Evolutionary conservation across 352 stramenopile species (phyloP).

Genomic region (Globisporangium parvum): DNA sequence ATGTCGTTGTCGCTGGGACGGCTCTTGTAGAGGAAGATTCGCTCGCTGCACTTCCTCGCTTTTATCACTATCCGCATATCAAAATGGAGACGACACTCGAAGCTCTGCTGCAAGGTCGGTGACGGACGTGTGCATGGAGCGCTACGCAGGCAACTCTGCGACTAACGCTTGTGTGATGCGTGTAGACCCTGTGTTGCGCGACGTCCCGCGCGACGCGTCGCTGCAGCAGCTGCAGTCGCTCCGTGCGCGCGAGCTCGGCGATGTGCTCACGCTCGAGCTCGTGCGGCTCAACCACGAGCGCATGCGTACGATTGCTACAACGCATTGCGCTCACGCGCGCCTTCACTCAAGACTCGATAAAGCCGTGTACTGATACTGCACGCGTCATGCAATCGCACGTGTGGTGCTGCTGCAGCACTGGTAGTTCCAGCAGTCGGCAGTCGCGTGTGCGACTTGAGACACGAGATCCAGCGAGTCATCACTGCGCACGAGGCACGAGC

Average conservation of each 20-base stretch:
- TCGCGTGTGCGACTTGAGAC: constrained; percentile 10
- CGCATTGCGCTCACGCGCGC: neutral
- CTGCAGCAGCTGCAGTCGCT: constrained; percentile 14
- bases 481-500: neutral
- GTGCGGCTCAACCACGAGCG: constrained; percentile 10
- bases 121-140: neutral
- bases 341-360: too few species aligned
- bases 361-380: neutral
- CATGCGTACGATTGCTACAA: constrained; percentile 3
- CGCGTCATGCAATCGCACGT: neutral
- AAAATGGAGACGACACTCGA: constrained; percentile 12
- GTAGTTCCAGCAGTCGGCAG: constrained; percentile 2
- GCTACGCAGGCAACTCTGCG: neutral
- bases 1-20: too few species aligned
- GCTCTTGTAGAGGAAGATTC: too few species aligned
- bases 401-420: constrained; percentile 7
- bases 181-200: constrained; percentile 15
- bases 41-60: neutral
- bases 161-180: neutral
- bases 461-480: constrained; percentile 8
- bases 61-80: constrained; percentile 7
- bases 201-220: constrained; percentile 7
- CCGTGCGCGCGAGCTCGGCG: constrained; percentile 9
- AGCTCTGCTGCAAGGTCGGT: constrained; percentile 10
- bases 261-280: constrained; percentile 14